Base-by-base conservation (phyloP, 140 eudicot genomes). In the Stevia rebaudiana region DNA sequence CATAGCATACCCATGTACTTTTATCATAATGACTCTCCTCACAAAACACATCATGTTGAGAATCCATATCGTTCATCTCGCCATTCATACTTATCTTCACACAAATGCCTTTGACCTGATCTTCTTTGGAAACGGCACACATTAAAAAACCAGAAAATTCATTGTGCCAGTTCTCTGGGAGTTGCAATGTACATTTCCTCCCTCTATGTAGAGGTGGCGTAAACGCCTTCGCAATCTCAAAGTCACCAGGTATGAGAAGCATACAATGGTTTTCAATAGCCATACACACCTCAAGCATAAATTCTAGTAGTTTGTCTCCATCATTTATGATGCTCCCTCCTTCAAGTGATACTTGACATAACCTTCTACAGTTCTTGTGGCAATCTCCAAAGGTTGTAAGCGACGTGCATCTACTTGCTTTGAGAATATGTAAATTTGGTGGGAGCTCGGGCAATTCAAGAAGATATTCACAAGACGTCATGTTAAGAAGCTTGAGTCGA, bases 401-500 rank as follows among this genome's bases (percentile, higher is more conserved):
- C 6, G 21, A 37, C 1, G 6, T 1, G 6, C 39, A 40, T 0
- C 0, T 0, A 8, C 0, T 1, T 62, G 68, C 54, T 1, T 21
- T 1, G 9, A 62, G 41, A 62, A 4, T 25, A 42, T 39, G 10
- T 41, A 62, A 1, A 15, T 41, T 42, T 37, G 65, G 19, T 59
- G 65, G 65, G 18, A 59, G 65, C 19, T 35, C 31, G 6, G 49
- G 19, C 65, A 41, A 23, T 41, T 62, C 53, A 12, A 41, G 13
- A 61, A 61, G 67, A 8, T 24, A 4, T 2, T 24, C 3, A 11
- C 25, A 25, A 8, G 0, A 0, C 0, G 42, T 3, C 50, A 63
- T 3, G 28, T 23, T 5, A 11, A 46, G 30, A 15, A 21, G 11
- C 22, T 61, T 61, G 36, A 61, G 67, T 8, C 11, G 67, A 23